phyloP scores from a whole-genome alignment of 176 grass and related monocot species.

The Zea mays region DNA sequence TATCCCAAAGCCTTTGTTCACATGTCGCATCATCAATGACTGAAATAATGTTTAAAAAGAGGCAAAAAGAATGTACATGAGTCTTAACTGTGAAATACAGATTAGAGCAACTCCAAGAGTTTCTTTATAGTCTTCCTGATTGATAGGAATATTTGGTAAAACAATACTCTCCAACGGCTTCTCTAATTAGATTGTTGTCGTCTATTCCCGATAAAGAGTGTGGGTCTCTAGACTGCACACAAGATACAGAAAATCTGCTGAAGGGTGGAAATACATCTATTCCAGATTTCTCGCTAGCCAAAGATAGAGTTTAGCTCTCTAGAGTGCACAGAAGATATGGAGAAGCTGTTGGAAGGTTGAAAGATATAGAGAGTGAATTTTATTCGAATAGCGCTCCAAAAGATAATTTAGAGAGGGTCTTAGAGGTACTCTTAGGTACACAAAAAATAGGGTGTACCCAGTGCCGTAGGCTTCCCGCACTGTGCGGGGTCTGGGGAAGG shows the following conservation, averaged over 20 bases:
- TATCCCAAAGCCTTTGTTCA: constrained; percentile 90
- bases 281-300: background rate
- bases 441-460: background rate
- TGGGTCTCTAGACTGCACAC: too few species aligned
- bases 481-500: too few species aligned
- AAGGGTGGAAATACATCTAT: background rate
- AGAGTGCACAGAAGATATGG: background rate
- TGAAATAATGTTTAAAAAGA: constrained; percentile 37
- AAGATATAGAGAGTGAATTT: background rate
- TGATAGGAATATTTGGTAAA: background rate
- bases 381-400: background rate
- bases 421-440: background rate
- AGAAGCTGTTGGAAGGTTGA: background rate
- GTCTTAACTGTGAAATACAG: background rate
- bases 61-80: constrained; percentile 4
- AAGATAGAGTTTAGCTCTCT: background rate
- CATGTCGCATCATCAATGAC: constrained; percentile 92
- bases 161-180: background rate
- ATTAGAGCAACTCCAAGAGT: background rate
- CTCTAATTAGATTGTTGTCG: background rate
- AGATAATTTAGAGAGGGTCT: background rate
- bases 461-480: too few species aligned
- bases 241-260: too few species aligned
- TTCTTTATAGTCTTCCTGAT: background rate
- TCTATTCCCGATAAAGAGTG: background rate